Evolutionary conservation across 2,329 filamentous ascomycete genomes (phyloP).

Genomic region (Aspergillus uvarum): DNA sequence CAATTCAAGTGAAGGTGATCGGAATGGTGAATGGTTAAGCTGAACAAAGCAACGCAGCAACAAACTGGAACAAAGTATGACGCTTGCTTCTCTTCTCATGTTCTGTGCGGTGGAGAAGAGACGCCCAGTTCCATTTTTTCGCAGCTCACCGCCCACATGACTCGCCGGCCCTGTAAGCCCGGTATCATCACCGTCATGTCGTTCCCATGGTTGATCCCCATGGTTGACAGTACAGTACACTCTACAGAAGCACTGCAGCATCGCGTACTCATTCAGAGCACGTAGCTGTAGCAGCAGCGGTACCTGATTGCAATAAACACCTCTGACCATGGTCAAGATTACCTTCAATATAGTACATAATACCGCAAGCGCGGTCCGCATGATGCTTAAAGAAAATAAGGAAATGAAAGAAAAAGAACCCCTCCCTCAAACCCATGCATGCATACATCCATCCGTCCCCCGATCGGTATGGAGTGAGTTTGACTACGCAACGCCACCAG

Average conservation of each 20-base stretch:
- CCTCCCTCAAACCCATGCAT: neutral
- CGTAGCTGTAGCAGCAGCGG: no score
- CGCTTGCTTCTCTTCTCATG: neutral
- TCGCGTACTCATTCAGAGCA: no score
- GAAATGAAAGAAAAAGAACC: no score
- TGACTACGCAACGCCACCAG: neutral
- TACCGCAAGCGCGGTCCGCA: neutral
- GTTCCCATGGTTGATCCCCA: neutral
- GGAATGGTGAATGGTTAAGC: neutral
- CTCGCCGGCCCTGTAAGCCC: neutral
- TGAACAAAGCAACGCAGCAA: neutral
- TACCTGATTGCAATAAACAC: neutral
- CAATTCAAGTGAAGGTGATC: neutral
- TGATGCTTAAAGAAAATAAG: neutral
- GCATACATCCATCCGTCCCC: neutral
- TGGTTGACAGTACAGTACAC: no score
- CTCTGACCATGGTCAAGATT: neutral
- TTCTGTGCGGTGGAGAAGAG: neutral
- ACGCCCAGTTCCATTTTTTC: neutral
- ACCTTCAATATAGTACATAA: neutral
- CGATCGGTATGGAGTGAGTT: neutral
- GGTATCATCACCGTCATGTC: no score
- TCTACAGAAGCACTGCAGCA: no score
- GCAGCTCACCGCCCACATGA: slow-evolving; percentile 15
- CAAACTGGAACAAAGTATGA: neutral